Percentiles rank a stretch among this genome's conserved stretches.
These are phyloP conservation scores for Rhizoclosmatium hyalinum DNA, from an alignment of 371 early-diverging fungal genomes.

Conservation along the genomic window DNA sequence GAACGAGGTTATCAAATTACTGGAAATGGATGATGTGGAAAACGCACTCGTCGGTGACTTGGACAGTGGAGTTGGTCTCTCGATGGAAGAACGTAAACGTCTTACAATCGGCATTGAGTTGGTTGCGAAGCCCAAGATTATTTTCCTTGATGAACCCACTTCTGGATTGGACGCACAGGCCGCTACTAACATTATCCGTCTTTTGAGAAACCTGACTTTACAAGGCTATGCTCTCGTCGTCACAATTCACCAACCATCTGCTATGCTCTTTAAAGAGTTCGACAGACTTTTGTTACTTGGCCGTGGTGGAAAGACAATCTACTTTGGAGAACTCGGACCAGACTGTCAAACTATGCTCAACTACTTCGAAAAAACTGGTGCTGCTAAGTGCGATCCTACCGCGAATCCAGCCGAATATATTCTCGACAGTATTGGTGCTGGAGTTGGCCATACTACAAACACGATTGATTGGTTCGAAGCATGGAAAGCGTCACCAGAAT, in stretches of 20 bases:
- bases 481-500: slow-evolving; percentile 62
- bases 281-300: slow-evolving; percentile 80
- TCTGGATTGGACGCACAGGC: slow-evolving; percentile 69
- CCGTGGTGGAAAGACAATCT: slow-evolving; percentile 79
- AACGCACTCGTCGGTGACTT: slow-evolving; percentile 41
- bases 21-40: slow-evolving; percentile 38
- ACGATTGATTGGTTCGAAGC: slow-evolving; percentile 65
- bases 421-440: slow-evolving; percentile 70
- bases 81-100: slow-evolving; percentile 63
- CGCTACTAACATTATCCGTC: slow-evolving; percentile 71
- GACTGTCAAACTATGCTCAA: slow-evolving; percentile 62
- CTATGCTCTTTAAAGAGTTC: slow-evolving; percentile 81
- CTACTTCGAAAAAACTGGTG: slow-evolving; percentile 71
- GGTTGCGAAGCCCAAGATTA: slow-evolving; percentile 48
- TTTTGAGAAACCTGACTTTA: slow-evolving; percentile 73
- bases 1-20: slow-evolving; percentile 36
- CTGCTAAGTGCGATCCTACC: slow-evolving; percentile 55
- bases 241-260: slow-evolving; percentile 89
- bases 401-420: slow-evolving; percentile 80
- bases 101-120: slow-evolving; percentile 59
- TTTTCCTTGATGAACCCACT: slow-evolving; percentile 62
- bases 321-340: slow-evolving; percentile 77
- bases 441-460: slow-evolving; percentile 45
- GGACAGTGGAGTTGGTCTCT: slow-evolving; percentile 43
- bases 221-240: slow-evolving; percentile 73